Conservation (phyloP, 2,329 filamentous ascomycete species). For the Dothidotthia symphoricarpi region DNA sequence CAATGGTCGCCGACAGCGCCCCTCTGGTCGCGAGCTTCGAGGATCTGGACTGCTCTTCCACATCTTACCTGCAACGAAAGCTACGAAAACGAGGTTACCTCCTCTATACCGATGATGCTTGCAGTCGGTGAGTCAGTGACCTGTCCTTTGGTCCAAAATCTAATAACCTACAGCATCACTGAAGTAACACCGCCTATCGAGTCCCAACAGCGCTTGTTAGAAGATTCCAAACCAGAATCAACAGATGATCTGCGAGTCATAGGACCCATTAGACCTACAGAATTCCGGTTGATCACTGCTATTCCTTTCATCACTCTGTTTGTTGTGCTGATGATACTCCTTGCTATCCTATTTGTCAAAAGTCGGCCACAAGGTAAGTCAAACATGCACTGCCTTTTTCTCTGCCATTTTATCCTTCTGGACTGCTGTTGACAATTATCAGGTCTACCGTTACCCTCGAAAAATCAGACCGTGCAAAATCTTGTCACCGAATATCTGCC, state of each 20-base stretch:
- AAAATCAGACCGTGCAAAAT: slow-evolving; percentile 39
- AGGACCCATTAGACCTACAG: slow-evolving; percentile 18
- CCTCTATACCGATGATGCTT: slow-evolving; percentile 4
- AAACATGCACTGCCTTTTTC: too few relatives aligned
- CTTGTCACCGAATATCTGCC: slow-evolving; percentile 52
- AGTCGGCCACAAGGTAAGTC: slow-evolving; percentile 10
- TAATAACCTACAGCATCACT: background rate
- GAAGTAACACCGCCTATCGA: background rate
- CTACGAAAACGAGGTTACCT: slow-evolving; percentile 11
- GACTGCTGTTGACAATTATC: background rate
- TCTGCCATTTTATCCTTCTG: too few relatives aligned
- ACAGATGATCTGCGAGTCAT: slow-evolving; percentile 3
- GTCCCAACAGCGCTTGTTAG: slow-evolving; percentile 1
- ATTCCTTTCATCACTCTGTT: slow-evolving; percentile 15
- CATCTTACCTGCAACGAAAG: slow-evolving; percentile 11
- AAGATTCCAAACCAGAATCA: background rate
- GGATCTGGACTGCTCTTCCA: slow-evolving; percentile 15
- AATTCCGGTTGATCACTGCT: slow-evolving; percentile 14
- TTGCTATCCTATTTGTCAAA: slow-evolving; percentile 17
- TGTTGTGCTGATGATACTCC: slow-evolving; percentile 5
- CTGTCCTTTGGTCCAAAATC: background rate
- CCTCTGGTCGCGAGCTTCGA: slow-evolving; percentile 15
- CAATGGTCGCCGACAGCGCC: slow-evolving; percentile 21
- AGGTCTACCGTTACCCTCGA: slow-evolving; percentile 43
- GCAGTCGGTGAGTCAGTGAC: slow-evolving; percentile 2